Evolutionary conservation across 352 stramenopile genomes (phyloP).

Genomic region (Hyaloperonospora brassicae): DNA sequence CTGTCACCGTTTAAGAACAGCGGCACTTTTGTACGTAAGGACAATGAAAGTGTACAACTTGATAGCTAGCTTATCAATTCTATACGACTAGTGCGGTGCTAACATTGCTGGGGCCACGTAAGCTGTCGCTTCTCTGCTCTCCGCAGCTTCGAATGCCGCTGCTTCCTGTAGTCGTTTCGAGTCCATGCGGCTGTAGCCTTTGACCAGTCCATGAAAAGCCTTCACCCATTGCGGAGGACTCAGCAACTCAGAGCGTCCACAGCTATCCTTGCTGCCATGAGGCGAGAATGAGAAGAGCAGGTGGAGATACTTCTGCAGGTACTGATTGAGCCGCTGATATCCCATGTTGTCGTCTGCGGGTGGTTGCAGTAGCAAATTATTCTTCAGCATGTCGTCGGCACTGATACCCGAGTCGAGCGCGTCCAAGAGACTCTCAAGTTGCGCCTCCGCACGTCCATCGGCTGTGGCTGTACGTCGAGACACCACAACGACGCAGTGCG

Average conservation of each 20-base stretch:
- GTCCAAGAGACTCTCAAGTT: conserved; percentile 39
- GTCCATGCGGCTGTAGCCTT: conserved; percentile 50
- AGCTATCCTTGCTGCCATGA: conserved; percentile 25
- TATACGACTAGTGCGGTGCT: conserved; percentile 9
- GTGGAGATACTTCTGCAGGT: conserved; percentile 54
- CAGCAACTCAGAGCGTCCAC: conserved; percentile 43
- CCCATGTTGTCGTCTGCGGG: conserved; percentile 53
- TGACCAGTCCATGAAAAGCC: conserved; percentile 46
- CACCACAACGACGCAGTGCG: conserved; percentile 60
- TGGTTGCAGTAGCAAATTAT: conserved; percentile 32
- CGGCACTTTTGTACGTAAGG: too few species aligned
- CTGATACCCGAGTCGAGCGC: conserved; percentile 28
- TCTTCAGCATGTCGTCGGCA: conserved; percentile 12
- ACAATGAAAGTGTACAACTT: too few species aligned
- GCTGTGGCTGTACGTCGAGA: conserved; percentile 26
- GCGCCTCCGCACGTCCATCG: conserved; percentile 25
- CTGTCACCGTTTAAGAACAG: too few species aligned
- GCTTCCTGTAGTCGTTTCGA: conserved; percentile 37
- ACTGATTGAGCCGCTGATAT: conserved; percentile 45
- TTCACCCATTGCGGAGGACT: conserved; percentile 55
- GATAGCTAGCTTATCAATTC: too few species aligned
- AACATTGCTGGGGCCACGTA: conserved; percentile 10
- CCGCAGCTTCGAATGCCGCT: conserved; percentile 8
- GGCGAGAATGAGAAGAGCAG: conserved; percentile 34
- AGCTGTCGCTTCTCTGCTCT: conserved; percentile 3